phyloP scores from a whole-genome alignment of 192 early-diverging fungal genomes.

The Diversispora eburnea region DNA sequence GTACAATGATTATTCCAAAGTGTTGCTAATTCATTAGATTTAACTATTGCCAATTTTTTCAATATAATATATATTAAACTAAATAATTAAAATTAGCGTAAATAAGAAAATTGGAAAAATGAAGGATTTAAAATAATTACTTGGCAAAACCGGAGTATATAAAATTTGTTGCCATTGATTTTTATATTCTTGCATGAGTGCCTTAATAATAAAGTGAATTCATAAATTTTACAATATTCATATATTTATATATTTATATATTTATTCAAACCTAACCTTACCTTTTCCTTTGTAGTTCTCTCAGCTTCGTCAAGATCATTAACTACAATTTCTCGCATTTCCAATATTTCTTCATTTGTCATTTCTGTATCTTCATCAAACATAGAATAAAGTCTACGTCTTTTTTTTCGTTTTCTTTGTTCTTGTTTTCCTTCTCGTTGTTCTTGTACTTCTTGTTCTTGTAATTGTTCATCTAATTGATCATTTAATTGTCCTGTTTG shows the following conservation, averaged over 20 bases:
- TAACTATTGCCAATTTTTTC: not conserved
- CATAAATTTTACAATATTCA: too few species aligned
- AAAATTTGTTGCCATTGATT: not conserved
- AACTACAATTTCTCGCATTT: constrained; percentile 5
- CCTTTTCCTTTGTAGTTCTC: constrained; percentile 10
- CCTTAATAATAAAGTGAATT: not conserved
- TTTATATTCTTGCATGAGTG: not conserved
- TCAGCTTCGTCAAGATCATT: constrained; percentile 2
- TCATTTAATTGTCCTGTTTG: not conserved
- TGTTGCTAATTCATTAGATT: not conserved
- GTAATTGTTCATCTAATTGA: not conserved
- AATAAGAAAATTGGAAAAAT: not conserved
- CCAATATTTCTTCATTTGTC: constrained; percentile 20
- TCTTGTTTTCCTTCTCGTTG: not conserved
- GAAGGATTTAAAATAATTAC: constrained; percentile 10
- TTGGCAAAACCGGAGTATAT: constrained; percentile 5
- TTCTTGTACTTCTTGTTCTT: constrained; percentile 6
- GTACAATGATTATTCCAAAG: constrained; percentile 21
- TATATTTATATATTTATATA: too few species aligned
- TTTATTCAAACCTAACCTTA: not conserved
- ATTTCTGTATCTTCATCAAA: constrained; percentile 20
- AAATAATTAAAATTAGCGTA: not conserved
- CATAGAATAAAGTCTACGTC: not conserved
- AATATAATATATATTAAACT: not conserved
- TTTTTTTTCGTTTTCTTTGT: not conserved